Evolutionary conservation across 352 stramenopile genomes (phyloP).

Genomic region (Phytophthora pistaciae): DNA sequence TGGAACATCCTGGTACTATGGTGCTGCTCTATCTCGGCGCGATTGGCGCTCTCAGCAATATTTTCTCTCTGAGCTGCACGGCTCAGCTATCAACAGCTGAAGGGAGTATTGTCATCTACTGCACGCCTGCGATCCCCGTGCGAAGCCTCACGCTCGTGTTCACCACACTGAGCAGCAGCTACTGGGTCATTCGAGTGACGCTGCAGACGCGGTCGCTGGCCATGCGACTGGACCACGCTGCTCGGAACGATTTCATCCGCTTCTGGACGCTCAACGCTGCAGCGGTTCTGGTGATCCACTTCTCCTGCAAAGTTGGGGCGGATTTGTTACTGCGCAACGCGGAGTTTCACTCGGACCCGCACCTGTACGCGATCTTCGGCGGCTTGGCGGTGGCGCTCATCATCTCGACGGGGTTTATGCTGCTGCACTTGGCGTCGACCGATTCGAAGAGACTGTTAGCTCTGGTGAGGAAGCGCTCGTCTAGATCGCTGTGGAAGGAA

Average conservation of each 20-base stretch:
- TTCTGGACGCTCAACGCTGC: slow-evolving; percentile 32
- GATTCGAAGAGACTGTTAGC: slow-evolving; percentile 14
- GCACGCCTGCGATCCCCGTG: slow-evolving; percentile 41
- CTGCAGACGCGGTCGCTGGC: slow-evolving; percentile 37
- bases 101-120: slow-evolving; percentile 47
- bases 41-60: slow-evolving; percentile 51
- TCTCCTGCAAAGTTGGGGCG: slow-evolving; percentile 33
- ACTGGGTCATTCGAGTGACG: slow-evolving; percentile 49
- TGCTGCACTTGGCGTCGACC: slow-evolving; percentile 28
- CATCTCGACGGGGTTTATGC: slow-evolving; percentile 35
- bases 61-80: slow-evolving; percentile 48
- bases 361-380: slow-evolving; percentile 51
- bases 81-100: slow-evolving; percentile 34
- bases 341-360: slow-evolving; percentile 42
- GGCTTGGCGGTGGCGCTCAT: slow-evolving; percentile 36
- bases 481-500: slow-evolving; percentile 6
- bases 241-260: slow-evolving; percentile 32
- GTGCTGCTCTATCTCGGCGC: slow-evolving; percentile 50
- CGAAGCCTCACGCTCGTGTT: slow-evolving; percentile 41
- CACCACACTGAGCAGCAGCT: slow-evolving; percentile 47
- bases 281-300: slow-evolving; percentile 37
- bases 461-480: slow-evolving; percentile 3
- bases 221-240: slow-evolving; percentile 34
- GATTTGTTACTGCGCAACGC: slow-evolving; percentile 39
- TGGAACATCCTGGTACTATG: slow-evolving; percentile 43